Evolutionary conservation across 2,329 filamentous ascomycete genomes (phyloP), one percentile per base, ranked within the genome.

Genomic region (Botrytis paeoniae): DNA sequence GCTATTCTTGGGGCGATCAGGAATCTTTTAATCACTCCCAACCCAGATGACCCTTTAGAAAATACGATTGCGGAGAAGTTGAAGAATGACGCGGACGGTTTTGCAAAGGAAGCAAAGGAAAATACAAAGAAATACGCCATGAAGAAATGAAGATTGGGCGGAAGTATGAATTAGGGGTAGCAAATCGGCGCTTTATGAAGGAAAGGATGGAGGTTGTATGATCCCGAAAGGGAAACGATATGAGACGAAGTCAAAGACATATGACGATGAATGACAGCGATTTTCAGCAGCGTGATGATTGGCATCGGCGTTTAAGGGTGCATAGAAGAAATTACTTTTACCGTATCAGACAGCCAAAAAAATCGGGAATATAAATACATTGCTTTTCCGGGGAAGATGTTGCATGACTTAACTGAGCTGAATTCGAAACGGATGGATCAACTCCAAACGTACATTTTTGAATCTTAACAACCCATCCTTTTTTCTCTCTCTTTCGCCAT

Each of bases 11-110:
- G 88, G 75, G 89, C 92, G 74, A 89, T 90, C 32, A 84, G 89
- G 74, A 87, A 89, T 72, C 83, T 93, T 75, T 82, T 93, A 71
- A 84, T 85, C 37, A 89, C 91, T 81, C 91, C 91, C 1, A 90
- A 92, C 81, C 87, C 89, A 0, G 91, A 93, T 78, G 91, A 93
- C 82, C 89, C 91, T 12, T 88, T 93, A 51, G 91, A 93, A 83
- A 85, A 86, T 1, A 85, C 85, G 57, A 92, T 92, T 74, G 91
- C 90, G 41, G 89, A 92, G 74, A 87, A 91, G 80, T 93, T 87
- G 81, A 91, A 89, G 83, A 89, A 87, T 77, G 87, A 92, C 79
- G 83, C 85, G 57, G 85, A 84, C 70, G 85, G 84, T 74, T 93
- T 90, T 78, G 87, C 91, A 71, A 90, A 91, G 84, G 87, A 86